These are phyloP conservation scores for Cladophialophora psammophila DNA, from an alignment of 2,329 filamentous ascomycete species.

Conservation along the genomic window DNA sequence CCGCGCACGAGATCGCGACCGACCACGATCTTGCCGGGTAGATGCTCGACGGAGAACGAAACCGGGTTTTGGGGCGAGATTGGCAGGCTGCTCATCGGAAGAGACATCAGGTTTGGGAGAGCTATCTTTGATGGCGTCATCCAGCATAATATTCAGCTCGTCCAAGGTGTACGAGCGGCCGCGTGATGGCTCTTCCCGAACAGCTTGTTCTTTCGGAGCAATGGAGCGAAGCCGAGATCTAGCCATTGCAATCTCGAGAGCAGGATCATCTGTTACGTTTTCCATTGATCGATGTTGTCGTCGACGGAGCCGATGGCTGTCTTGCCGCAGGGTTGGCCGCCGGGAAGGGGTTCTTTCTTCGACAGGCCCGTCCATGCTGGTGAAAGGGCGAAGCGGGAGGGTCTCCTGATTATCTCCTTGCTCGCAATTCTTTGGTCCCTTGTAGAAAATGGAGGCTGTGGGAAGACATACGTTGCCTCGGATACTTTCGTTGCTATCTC, in stretches of 20 bases:
- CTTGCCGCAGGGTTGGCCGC: slow-evolving; percentile 1
- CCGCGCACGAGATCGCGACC: slow-evolving; percentile 19
- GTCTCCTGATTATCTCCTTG: slow-evolving; percentile 5
- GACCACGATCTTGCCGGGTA: slow-evolving; percentile 13
- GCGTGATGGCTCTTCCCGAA: slow-evolving; percentile 12
- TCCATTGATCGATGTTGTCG: slow-evolving; percentile 33
- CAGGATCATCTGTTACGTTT: slow-evolving; percentile 19
- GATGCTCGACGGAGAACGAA: slow-evolving; percentile 17
- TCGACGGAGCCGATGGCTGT: slow-evolving; percentile 17
- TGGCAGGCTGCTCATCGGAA: slow-evolving; percentile 18
- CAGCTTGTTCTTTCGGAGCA: slow-evolving; percentile 22
- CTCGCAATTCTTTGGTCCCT: not conserved
- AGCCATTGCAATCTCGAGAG: slow-evolving; percentile 32
- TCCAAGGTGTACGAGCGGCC: slow-evolving; percentile 33
- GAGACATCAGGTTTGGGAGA: slow-evolving; percentile 18
- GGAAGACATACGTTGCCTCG: slow-evolving; percentile 27
- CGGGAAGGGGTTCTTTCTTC: not conserved
- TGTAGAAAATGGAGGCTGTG: slow-evolving; percentile 19
- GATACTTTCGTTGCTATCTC: slow-evolving; percentile 27
- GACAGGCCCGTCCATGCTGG: slow-evolving; percentile 25
- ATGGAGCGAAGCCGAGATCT: slow-evolving; percentile 35
- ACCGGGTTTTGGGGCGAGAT: slow-evolving; percentile 16
- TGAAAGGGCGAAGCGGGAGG: slow-evolving; percentile 25
- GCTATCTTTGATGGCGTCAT: slow-evolving; percentile 38
- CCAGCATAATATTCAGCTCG: slow-evolving; percentile 40